Conservation (phyloP, 257 asterid genomes). For the Paulownia fortunei region DNA sequence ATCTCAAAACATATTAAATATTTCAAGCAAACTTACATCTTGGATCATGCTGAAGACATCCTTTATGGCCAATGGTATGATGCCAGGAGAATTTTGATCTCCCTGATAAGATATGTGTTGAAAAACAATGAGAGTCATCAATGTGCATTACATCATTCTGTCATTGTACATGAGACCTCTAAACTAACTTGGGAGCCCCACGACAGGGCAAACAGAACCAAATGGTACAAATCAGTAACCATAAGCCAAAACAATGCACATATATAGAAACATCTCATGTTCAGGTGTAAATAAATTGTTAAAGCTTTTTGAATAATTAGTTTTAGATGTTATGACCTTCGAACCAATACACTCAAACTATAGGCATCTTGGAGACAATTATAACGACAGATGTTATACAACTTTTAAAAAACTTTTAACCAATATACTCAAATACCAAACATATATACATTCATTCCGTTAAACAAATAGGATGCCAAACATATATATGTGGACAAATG, state of each 20-base stretch:
- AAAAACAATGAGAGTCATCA: slow-evolving; percentile 38
- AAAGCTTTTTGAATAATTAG: slow-evolving; percentile 4
- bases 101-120: slow-evolving; percentile 60
- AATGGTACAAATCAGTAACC: slow-evolving; percentile 16
- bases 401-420: background rate
- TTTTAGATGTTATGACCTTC: slow-evolving; percentile 23
- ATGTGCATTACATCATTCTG: slow-evolving; percentile 25
- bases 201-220: slow-evolving; percentile 18
- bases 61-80: slow-evolving; percentile 95
- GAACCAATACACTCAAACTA: slow-evolving; percentile 17
- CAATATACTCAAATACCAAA: slow-evolving; percentile 26
- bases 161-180: background rate
- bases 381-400: background rate
- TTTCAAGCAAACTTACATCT: slow-evolving; percentile 70
- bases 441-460: background rate
- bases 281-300: slow-evolving; percentile 10
- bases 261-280: slow-evolving; percentile 25
- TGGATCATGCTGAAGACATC: slow-evolving; percentile 99
- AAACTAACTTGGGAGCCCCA: slow-evolving; percentile 14
- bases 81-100: slow-evolving; percentile 89
- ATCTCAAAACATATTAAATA: slow-evolving; percentile 19
- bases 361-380: background rate
- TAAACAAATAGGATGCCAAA: slow-evolving; percentile 10
- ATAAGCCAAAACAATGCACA: background rate
- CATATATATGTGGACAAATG: slow-evolving; percentile 5